Conservation (phyloP, 208 protist species). For the Herpetomonas tarakana region DNA sequence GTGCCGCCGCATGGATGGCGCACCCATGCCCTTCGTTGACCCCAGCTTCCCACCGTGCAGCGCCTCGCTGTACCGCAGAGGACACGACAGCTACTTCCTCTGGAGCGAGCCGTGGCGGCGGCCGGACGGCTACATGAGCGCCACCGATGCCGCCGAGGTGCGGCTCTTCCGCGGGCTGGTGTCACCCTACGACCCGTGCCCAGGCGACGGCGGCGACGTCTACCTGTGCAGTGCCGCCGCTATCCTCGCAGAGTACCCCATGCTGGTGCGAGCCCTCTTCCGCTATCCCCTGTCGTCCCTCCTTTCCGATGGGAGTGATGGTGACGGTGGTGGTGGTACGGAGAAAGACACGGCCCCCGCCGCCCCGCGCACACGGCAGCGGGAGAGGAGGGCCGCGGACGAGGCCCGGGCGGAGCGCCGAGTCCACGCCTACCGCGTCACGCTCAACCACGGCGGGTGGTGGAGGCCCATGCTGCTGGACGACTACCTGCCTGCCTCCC, state of each 20-base stretch:
- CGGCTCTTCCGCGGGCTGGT: slow-evolving; percentile 35
- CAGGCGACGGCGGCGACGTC: slow-evolving; percentile 47
- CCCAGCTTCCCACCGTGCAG: slow-evolving; percentile 28
- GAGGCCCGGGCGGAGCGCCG: slow-evolving; percentile 13
- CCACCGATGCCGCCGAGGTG: slow-evolving; percentile 11
- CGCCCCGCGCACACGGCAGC: no score
- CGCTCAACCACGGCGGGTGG: slow-evolving; percentile 44
- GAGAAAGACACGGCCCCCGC: no score
- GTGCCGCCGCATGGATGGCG: background rate
- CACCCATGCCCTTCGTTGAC: slow-evolving; percentile 32
- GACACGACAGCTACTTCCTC: slow-evolving; percentile 31
- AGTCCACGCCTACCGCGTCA: slow-evolving; percentile 36
- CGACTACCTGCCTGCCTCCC: slow-evolving; percentile 48
- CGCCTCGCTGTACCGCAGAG: slow-evolving; percentile 26
- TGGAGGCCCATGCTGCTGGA: slow-evolving; percentile 48
- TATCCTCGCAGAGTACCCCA: slow-evolving; percentile 29
- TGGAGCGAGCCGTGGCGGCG: slow-evolving; percentile 33
- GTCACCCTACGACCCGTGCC: slow-evolving; percentile 34
- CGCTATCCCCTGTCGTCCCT: no score
- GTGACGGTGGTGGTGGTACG: no score
- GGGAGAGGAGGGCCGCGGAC: slow-evolving; percentile 7
- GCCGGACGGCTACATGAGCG: slow-evolving; percentile 28
- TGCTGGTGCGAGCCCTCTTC: slow-evolving; percentile 24
- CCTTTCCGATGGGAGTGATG: no score
- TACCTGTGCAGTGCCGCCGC: slow-evolving; percentile 45